Conservation (phyloP, 2,329 filamentous ascomycete species). For the Fusarium sp. region DNA sequence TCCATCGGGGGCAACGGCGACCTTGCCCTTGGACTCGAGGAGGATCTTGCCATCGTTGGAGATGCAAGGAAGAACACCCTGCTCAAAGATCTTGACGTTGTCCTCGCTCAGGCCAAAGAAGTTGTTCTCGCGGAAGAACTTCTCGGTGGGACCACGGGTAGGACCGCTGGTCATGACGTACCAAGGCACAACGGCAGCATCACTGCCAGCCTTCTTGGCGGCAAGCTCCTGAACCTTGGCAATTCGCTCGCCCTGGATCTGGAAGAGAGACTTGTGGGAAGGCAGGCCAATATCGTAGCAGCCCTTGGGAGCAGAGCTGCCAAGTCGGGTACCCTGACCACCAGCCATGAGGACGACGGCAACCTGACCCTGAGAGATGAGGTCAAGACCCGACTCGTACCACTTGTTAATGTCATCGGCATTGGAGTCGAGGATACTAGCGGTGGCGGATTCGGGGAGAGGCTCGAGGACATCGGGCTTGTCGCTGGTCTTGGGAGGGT, state of each 20-base stretch:
- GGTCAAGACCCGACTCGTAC: constrained; percentile 85
- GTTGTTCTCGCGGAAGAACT: constrained; percentile 88
- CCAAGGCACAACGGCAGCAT: constrained; percentile 83
- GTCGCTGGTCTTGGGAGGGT: constrained; percentile 75
- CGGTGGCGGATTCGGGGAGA: constrained; percentile 85
- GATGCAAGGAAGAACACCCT: constrained; percentile 95
- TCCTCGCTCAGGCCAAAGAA: constrained; percentile 90
- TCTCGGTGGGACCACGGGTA: constrained; percentile 89
- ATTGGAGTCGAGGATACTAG: constrained; percentile 91
- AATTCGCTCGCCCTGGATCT: constrained; percentile 96
- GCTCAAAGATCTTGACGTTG: constrained; percentile 94
- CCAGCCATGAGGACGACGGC: constrained; percentile 96
- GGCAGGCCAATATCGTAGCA: constrained; percentile 97
- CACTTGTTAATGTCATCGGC: constrained; percentile 81
- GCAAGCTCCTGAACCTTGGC: constrained; percentile 85
- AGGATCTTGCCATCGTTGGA: constrained; percentile 98
- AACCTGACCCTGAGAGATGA: constrained; percentile 80
- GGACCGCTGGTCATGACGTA: constrained; percentile 99
- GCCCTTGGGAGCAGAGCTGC: constrained; percentile 95
- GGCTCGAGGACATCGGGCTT: constrained; percentile 76
- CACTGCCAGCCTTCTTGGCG: constrained; percentile 69
- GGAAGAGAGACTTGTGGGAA: constrained; percentile 93
- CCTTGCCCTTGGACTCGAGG: constrained; percentile 87
- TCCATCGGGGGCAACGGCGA: constrained; percentile 95
- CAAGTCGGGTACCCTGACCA: constrained; percentile 93